Base-by-base conservation (phyloP, 495 filamentous ascomycete species). In the Chaetomium fimeti region DNA sequence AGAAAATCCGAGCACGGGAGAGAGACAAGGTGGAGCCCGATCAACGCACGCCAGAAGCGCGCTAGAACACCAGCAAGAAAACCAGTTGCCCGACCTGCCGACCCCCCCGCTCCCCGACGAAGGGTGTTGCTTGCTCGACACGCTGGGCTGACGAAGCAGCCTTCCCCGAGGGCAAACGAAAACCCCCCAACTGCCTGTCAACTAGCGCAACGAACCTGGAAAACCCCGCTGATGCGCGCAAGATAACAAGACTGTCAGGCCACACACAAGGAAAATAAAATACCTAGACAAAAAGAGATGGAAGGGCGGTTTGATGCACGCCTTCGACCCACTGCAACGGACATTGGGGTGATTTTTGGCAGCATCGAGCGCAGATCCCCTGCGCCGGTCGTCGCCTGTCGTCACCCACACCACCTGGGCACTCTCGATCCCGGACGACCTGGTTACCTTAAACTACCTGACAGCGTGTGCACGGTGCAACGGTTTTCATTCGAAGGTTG, bases 1-100 rank as follows among this genome's bases (percentile, higher is more conserved):
- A 55, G 48, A 60, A 49, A 42, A 62, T 18, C 24, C 32, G 20
- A 38, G 61, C 49, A 61, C 56, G 25, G 56, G 36, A 25, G 29
- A 42, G 20, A n/a, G 22, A 8, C 53, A 28, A 29, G 29, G 40
- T 43, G 38, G 42, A 32, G n/a, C 36, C 28, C 2, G 27, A 25
- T 5, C 25, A 66, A 59, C 42, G 57, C 47, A 63, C 62, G 62
- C 68, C 57, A 68, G 65, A 72, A 72, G 65, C 22, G 53, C 65
- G 62, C 70, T 72, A 72, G 70, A 69, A 72, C 40, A 56, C 22
- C 2, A 52, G 5, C 22, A 36, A 36, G 12, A 36, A 36, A 36
- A 36, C 7, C 5, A 36, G 32, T 36, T 36, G 32, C 32, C 32
- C 5, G 32, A 9, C 32, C n/a, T n/a, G n/a, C n/a, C n/a, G n/a